Conservation (phyloP, 2,329 filamentous ascomycete genomes). For the Fusarium illudens region DNA sequence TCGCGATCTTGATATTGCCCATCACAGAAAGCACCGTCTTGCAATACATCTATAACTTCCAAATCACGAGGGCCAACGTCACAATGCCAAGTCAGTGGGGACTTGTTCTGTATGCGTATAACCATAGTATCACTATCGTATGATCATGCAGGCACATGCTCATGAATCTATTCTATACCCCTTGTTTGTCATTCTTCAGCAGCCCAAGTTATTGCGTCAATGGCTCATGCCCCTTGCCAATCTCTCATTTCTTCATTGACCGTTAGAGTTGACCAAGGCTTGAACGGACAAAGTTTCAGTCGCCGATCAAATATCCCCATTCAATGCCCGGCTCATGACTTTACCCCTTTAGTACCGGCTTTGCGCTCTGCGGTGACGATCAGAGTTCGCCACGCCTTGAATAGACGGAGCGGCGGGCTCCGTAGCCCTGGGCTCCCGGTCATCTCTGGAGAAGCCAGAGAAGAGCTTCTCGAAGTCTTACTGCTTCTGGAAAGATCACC, state of each 20-base stretch:
- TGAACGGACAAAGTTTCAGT: not conserved
- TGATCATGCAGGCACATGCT: not conserved
- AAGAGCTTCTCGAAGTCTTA: conserved; percentile 16
- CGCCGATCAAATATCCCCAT: conserved; percentile 14
- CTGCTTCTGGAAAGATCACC: conserved; percentile 15
- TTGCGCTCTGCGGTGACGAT: not conserved
- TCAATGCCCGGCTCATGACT: not conserved
- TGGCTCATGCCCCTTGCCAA: not conserved
- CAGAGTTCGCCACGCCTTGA: conserved; percentile 19
- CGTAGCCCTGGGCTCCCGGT: too few relatives aligned
- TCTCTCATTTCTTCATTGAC: not conserved
- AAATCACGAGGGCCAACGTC: too few relatives aligned
- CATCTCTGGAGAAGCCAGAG: not conserved
- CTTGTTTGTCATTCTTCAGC: not conserved
- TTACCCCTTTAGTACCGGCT: not conserved
- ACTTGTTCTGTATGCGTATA: too few relatives aligned
- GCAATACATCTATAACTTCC: too few relatives aligned
- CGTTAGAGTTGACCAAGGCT: not conserved
- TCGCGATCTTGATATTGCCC: too few relatives aligned
- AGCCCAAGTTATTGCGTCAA: not conserved
- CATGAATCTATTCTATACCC: too few relatives aligned
- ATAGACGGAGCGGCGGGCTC: not conserved
- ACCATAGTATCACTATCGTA: not conserved
- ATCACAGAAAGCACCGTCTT: too few relatives aligned
- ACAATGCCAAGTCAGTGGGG: too few relatives aligned